These are phyloP conservation scores for Neurospora sp. DNA, from an alignment of 495 filamentous ascomycete species.

Conservation along the genomic window DNA sequence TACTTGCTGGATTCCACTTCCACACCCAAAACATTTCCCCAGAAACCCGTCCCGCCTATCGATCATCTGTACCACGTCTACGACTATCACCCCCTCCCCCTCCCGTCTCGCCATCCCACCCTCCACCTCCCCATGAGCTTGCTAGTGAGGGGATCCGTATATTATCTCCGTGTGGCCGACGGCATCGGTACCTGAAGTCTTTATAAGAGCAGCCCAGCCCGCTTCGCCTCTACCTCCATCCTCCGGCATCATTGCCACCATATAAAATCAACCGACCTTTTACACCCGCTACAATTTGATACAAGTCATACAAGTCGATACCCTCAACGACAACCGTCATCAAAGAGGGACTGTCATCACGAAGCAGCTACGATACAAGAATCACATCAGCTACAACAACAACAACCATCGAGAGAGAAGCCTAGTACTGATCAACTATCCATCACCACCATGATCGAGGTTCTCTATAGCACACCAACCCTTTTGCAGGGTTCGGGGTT, in stretches of 20 bases:
- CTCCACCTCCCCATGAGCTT: constrained; percentile 23
- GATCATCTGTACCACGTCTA: neutral
- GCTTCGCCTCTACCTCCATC: neutral
- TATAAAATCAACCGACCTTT: neutral
- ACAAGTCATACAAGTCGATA: neutral
- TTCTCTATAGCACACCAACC: constrained; percentile 10
- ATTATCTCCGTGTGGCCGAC: constrained; percentile 6
- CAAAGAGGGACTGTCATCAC: neutral
- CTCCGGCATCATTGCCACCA: neutral
- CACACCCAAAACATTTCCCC: neutral
- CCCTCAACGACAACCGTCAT: neutral
- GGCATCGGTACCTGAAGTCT: constrained; percentile 19
- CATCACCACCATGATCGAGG: constrained; percentile 18
- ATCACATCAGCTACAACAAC: neutral
- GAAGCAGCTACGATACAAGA: neutral
- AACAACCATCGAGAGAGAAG: neutral
- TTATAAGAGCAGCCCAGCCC: constrained; percentile 3
- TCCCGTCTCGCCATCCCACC: neutral
- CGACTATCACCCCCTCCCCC: constrained; percentile 1
- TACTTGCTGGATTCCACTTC: neutral
- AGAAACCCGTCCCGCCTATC: neutral
- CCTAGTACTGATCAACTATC: neutral
- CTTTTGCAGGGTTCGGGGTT: constrained; percentile 6
- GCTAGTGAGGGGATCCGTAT: constrained; percentile 24
- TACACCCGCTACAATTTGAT: neutral